Evolutionary conservation across 2,329 filamentous ascomycete species (phyloP), one percentile per base, ranked within the genome.

Genomic region (Gliomastix tumulicola): DNA sequence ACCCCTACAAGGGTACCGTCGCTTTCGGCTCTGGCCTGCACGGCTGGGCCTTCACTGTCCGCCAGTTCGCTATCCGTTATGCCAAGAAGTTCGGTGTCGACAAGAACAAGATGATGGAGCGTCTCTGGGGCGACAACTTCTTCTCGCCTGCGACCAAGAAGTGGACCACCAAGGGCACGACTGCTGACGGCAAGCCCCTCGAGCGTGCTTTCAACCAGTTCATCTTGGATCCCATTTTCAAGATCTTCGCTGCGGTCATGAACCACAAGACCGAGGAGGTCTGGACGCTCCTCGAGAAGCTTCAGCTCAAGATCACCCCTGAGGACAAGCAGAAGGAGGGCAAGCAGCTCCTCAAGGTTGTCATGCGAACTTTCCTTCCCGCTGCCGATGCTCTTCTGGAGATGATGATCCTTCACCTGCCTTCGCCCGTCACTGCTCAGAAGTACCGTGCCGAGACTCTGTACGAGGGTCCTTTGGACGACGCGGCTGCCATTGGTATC

Each of bases 131-230:
- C 54, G 92, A 98, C 82, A 96, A 88, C 80, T 98, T 79, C 82
- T 98, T 98, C 86, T 97, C 98, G 81, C 87, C 92, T 55, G 79
- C 87, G 74, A 98, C 92, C 77, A 98, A 97, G 88, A 98, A 98
- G 83, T 98, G 92, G 92, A 90, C 89, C 68, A 97, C 89, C 68
- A 97, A 85, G 78, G 78, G 71, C 63, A 74, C 74, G 54, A 84
- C 77, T 49, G 72, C 87, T 62, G 88, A 95, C 59, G 90, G 88
- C 62, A 84, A 95, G 78, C 64, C 69, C 49, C 81, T 95, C 41
- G 92, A 97, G 82, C 92, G 92, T 84, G 88, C 90, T 54, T 98
- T 98, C 85, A 94, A 92, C 79, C 85, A 92, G 80, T 98, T 98
- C 77, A 95, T 97, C 66, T 71, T 98, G 60, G 92, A 98, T 73